Evolutionary conservation across 129 eudicot species (phyloP), one percentile per base, ranked within the genome.

Genomic region (Logfia minima): DNA sequence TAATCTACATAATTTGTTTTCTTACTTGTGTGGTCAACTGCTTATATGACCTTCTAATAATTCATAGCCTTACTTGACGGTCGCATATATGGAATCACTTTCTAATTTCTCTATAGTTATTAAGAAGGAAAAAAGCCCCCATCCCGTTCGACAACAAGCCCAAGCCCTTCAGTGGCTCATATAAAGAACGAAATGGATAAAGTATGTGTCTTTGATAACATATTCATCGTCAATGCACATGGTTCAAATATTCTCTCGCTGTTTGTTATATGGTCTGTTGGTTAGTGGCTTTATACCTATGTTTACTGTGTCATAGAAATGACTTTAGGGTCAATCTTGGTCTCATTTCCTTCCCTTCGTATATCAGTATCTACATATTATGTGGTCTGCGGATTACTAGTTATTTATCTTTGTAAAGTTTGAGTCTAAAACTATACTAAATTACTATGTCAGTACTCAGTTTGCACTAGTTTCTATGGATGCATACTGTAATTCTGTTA

Each of bases 101-200:
- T 64, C 64, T 73, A 62, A 5, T 19, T 0, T 63, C 65, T 22
- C 9, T 41, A 35, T 69, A n/a, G n/a, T n/a, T n/a, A n/a, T n/a
- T n/a, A n/a, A n/a, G n/a, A n/a, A n/a, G n/a, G n/a, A n/a, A n/a
- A n/a, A n/a, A n/a, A n/a, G n/a, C n/a, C n/a, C n/a, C n/a, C n/a
- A n/a, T n/a, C n/a, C n/a, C n/a, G n/a, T n/a, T n/a, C n/a, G n/a
- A n/a, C n/a, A n/a, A n/a, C n/a, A n/a, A n/a, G n/a, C n/a, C n/a
- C n/a, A n/a, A n/a, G n/a, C n/a, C n/a, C 71, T 77, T 68, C 84
- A 83, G 89, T 84, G 78, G 70, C 86, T 56, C 77, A 74, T 8
- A 55, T 89, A 43, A 80, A 82, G 78, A 80, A 58, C 32, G 80
- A 82, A 84, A 35, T 89, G 79, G 94, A 89, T n/a, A 83, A 80